Evolutionary conservation across 2,329 filamentous ascomycete genomes (phyloP).

Genomic region (Huntiella decipiens): DNA sequence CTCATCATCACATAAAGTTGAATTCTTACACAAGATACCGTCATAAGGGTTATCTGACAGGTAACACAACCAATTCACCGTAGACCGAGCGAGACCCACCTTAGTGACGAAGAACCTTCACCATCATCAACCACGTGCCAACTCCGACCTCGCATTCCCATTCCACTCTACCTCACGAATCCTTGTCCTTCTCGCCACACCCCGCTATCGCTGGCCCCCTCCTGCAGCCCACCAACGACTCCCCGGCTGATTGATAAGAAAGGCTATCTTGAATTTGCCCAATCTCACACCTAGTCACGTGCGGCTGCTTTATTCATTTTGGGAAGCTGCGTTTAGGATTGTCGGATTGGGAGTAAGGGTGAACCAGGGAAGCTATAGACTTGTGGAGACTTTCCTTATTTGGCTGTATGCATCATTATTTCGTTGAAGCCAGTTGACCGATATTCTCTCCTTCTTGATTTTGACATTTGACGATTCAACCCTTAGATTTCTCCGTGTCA

Average conservation of each 20-base stretch:
- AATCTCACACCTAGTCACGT: background rate
- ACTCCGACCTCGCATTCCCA: background rate
- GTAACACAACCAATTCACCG: too few species aligned
- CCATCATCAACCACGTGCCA: background rate
- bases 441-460: background rate
- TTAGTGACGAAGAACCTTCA: background rate
- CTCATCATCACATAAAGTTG: too few species aligned
- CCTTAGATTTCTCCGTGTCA: background rate
- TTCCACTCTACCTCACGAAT: background rate
- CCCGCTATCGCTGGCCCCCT: background rate
- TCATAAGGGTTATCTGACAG: too few species aligned
- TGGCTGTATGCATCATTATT: background rate
- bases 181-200: background rate
- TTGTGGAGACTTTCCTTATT: background rate
- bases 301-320: background rate
- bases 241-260: slow-evolving; percentile 4
- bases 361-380: background rate
- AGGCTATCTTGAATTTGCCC: background rate
- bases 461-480: background rate
- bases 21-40: too few species aligned
- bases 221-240: background rate
- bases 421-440: background rate
- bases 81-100: too few species aligned
- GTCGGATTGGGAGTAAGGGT: background rate
- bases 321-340: background rate